Evolutionary conservation across 23 red algal species (phyloP), one percentile per base, ranked within the genome.

Genomic region (Pyropia haitanensis): DNA sequence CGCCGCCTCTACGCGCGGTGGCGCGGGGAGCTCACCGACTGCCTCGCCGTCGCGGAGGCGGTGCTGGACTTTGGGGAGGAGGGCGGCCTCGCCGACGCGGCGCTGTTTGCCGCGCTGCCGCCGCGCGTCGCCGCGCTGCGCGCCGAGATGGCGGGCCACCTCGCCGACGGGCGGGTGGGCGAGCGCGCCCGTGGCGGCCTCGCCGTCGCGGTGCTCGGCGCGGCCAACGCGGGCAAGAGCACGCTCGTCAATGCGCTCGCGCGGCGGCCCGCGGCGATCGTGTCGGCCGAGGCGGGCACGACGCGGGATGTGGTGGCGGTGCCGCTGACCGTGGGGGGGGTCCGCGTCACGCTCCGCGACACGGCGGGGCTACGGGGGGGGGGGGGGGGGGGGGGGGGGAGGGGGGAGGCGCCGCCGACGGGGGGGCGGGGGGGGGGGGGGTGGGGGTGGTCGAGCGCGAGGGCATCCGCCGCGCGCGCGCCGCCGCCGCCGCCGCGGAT

Each of bases 41-140:
- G 73, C 53, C 59, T 95, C n/a, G 90, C 90, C 49, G 64, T 81
- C 49, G 77, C 71, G 22, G 90, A 95, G 64, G 90, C 81, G 28
- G 81, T 95, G 24, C 68, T 95, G 44, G 90, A 95, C 54, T 95
- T 88, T 70, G 90, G 81, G 2, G 90, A 95, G 33, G 90, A 95
- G 26, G 39, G 39, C 10, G 39, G 39, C 39, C 39, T 46, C 39
- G 90, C 81, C 16, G 90, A 88, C 53, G 90, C 80, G 19, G 54
- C 57, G 25, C 70, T 71, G 2, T 79, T 87, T 46, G 76, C 80
- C 49, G 70, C 44, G 14, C 63, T 88, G 18, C 25, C 80, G 50
- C 76, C 79, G 23, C 48, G 60, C 16, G 61, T 83, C 22, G 32
- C 46, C 2, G 69, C 49, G 14, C 78, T 95, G 19, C 52, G 62